A percentile compares a stretch with the other conserved stretches of the same genome.
Evolutionary conservation across 352 stramenopile genomes (phyloP).

Genomic region (Globisporangium okanoganense): DNA sequence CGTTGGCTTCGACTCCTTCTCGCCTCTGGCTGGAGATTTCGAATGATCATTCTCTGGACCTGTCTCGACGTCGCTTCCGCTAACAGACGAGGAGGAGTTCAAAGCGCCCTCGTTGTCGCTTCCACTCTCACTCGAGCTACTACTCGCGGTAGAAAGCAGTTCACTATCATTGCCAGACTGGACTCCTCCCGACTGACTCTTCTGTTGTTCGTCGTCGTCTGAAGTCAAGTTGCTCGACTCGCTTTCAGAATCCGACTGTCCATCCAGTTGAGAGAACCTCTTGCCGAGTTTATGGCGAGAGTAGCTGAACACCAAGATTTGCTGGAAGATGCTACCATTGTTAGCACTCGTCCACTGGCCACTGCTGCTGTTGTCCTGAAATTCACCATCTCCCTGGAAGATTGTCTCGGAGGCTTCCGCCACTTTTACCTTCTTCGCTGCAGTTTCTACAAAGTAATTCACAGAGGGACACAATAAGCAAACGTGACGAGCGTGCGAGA

Average conservation of each 20-base stretch:
- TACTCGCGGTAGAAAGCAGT: slow-evolving; percentile 36
- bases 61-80: slow-evolving; percentile 28
- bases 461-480: not conserved
- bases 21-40: not conserved
- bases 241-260: slow-evolving; percentile 54
- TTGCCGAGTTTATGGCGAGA: slow-evolving; percentile 14
- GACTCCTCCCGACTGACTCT: slow-evolving; percentile 26
- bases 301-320: slow-evolving; percentile 27
- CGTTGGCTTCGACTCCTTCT: slow-evolving; percentile 6
- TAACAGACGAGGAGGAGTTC: slow-evolving; percentile 35
- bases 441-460: slow-evolving; percentile 1
- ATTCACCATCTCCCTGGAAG: slow-evolving; percentile 46
- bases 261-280: slow-evolving; percentile 41
- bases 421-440: slow-evolving; percentile 24
- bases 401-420: slow-evolving; percentile 19
- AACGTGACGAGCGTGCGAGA: not conserved
- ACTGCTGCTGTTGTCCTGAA: slow-evolving; percentile 18
- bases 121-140: slow-evolving; percentile 54
- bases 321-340: slow-evolving; percentile 40
- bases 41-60: slow-evolving; percentile 13
- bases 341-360: not conserved
- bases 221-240: slow-evolving; percentile 44
- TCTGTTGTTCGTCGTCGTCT: slow-evolving; percentile 41
- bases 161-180: slow-evolving; percentile 35
- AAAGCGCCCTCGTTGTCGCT: slow-evolving; percentile 43